A percentile compares a stretch with the other conserved stretches of the same genome.
phyloP scores from a whole-genome alignment of 2,329 filamentous ascomycete genomes.

The Purpureocillium takamizusanense region DNA sequence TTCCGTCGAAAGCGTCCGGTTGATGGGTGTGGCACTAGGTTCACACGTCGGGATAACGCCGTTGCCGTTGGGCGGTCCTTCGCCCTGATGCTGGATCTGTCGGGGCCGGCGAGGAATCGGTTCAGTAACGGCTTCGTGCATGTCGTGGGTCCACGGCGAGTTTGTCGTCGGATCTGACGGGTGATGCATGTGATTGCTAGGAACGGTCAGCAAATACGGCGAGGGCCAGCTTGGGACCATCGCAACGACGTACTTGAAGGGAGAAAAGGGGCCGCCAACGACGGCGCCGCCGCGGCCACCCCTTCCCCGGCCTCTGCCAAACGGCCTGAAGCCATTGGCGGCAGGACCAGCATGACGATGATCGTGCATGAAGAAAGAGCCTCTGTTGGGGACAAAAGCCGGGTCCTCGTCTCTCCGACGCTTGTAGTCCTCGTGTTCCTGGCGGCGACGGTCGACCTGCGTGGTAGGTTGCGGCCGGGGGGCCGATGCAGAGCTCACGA shows the following conservation, averaged over 20 bases:
- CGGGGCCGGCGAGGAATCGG: constrained; percentile 32
- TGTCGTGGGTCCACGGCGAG: constrained; percentile 85
- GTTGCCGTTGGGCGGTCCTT: constrained; percentile 45
- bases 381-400: constrained; percentile 86
- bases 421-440: constrained; percentile 86
- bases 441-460: constrained; percentile 61
- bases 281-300: constrained; percentile 51
- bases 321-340: constrained; percentile 68
- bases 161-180: constrained; percentile 55
- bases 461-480: constrained; percentile 41
- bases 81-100: constrained; percentile 28
- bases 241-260: constrained; percentile 49
- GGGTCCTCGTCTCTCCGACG: constrained; percentile 83
- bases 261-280: constrained; percentile 48
- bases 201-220: constrained; percentile 18
- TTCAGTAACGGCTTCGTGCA: constrained; percentile 65
- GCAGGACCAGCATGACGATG: constrained; percentile 71
- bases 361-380: constrained; percentile 96
- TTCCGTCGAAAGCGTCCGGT: constrained; percentile 73
- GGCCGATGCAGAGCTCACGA: constrained; percentile 45
- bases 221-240: neutral
- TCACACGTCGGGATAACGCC: constrained; percentile 47
- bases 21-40: constrained; percentile 56
- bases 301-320: constrained; percentile 57
- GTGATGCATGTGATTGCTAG: constrained; percentile 29